These are phyloP conservation scores for Phytophthora pseudosyringae DNA, from an alignment of 352 stramenopile genomes.

Conservation along the genomic window DNA sequence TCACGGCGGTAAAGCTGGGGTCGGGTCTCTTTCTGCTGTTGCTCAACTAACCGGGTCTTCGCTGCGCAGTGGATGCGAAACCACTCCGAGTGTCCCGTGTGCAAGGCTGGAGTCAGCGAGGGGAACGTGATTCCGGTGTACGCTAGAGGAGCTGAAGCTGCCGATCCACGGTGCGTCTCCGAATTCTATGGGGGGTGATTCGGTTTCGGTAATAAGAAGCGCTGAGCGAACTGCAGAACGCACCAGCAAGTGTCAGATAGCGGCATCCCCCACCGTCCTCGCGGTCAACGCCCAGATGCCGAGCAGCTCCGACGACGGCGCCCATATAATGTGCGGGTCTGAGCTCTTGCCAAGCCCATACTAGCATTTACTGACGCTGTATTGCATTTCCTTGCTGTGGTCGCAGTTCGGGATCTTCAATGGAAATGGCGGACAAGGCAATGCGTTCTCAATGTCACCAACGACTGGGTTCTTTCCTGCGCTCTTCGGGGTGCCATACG, in stretches of 20 bases:
- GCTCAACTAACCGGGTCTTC: constrained; percentile 1
- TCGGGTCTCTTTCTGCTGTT: neutral
- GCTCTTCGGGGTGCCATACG: constrained; percentile 74
- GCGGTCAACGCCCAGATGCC: constrained; percentile 65
- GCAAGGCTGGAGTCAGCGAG: constrained; percentile 90
- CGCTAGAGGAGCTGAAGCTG: constrained; percentile 67
- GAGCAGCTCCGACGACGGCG: constrained; percentile 64
- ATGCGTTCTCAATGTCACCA: constrained; percentile 60
- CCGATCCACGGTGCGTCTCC: constrained; percentile 59
- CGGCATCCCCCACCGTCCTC: constrained; percentile 61
- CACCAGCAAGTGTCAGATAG: constrained; percentile 31
- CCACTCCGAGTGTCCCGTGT: constrained; percentile 90
- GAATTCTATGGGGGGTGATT: neutral
- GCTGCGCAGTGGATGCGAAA: constrained; percentile 69
- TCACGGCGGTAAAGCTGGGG: neutral
- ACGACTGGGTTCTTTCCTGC: constrained; percentile 87
- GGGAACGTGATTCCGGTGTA: constrained; percentile 93
- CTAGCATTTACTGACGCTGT: neutral
- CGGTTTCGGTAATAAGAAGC: neutral
- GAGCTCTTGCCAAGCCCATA: neutral
- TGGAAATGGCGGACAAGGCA: constrained; percentile 36
- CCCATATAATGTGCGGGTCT: constrained; percentile 47
- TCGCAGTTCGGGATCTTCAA: constrained; percentile 48
- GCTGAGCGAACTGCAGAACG: constrained; percentile 21
- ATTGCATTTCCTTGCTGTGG: neutral